Evolutionary conservation across 345 rosid genomes (phyloP), one percentile per base, ranked within the genome.

Genomic region (Kandelia obovata): DNA sequence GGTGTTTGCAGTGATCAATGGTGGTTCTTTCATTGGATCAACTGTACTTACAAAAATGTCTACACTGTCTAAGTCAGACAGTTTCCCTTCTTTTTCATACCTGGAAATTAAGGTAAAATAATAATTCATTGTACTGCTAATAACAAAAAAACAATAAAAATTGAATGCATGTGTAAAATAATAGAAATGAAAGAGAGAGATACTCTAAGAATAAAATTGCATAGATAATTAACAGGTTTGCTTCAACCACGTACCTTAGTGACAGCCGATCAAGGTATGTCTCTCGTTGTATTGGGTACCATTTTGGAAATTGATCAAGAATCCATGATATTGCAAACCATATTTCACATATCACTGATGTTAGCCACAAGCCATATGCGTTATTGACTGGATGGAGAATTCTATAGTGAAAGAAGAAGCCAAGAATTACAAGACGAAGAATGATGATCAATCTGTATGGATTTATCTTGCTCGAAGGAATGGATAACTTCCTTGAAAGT

Each of bases 1-100:
- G 0, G 99, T 95, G 80, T 95, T 95, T 67, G 99, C 99, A 49
- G 99, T 95, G 82, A 95, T 89, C 61, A 92, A 80, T 0, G 99
- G 99, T 69, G 99, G 98, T 77, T 95, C 99, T 79, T 95, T 95
- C 89, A 87, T 62, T 10, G 99, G 99, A 81, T 95, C 99, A 47
- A 92, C 97, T 6, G 97, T 95, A 87, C 96, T 92, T 53, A 92
- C 99, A 56, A 90, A 92, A 10, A 95, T 65, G 28, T 95, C 99
- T 11, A 95, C 83, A 66, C 81, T 56, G 5, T 97, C 91, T 43
- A 95, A 78, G 70, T 84, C 89, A 0, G 97, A 95, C 10, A 87
- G 94, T 65, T 92, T 90, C 75, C 99, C 97, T 82, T 92, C 97
- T 79, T 89, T 92, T 81, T 95, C 99, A 73, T 95, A 95, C 79